Evolutionary conservation across 2,329 filamentous ascomycete species (phyloP).

Genomic region (Blumeria graminis): DNA sequence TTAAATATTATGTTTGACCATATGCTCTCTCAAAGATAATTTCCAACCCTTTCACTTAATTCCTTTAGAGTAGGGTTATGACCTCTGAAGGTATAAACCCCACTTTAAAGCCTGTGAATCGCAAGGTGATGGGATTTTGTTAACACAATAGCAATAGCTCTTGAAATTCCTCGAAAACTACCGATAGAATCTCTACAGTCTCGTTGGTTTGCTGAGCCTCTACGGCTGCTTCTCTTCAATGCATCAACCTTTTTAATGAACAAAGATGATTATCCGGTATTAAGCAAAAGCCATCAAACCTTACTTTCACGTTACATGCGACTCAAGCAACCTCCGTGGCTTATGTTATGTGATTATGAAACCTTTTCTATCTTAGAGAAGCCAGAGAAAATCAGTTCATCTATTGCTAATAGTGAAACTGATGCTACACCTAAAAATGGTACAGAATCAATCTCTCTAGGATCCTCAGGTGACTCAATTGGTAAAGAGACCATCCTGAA

Average conservation of each 20-base stretch:
- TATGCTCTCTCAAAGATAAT: constrained; percentile 6
- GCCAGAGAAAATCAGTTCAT: constrained; percentile 5
- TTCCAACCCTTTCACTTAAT: constrained; percentile 7
- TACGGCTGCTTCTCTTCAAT: constrained; percentile 34
- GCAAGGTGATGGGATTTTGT: not conserved
- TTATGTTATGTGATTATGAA: constrained; percentile 37
- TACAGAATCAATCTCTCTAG: constrained; percentile 18
- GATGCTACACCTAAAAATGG: constrained; percentile 20
- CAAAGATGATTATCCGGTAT: constrained; percentile 33
- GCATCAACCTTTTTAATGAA: constrained; percentile 33
- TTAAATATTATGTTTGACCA: constrained; percentile 7
- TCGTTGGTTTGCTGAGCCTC: constrained; percentile 44
- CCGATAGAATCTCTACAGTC: constrained; percentile 36
- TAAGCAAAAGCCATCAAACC: constrained; percentile 34
- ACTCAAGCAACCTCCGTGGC: constrained; percentile 35
- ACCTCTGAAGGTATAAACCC: constrained; percentile 12
- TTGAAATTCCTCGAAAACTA: constrained; percentile 32
- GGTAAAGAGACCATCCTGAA: constrained; percentile 10
- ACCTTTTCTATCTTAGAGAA: constrained; percentile 19
- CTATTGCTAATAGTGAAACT: constrained; percentile 15
- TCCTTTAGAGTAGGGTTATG: constrained; percentile 9
- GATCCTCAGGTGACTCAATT: too few relatives aligned
- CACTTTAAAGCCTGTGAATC: constrained; percentile 1
- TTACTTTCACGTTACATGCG: constrained; percentile 39
- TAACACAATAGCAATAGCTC: constrained; percentile 7